Conservation (phyloP, 2,329 filamentous ascomycete species). For the Fusarium sp. region DNA sequence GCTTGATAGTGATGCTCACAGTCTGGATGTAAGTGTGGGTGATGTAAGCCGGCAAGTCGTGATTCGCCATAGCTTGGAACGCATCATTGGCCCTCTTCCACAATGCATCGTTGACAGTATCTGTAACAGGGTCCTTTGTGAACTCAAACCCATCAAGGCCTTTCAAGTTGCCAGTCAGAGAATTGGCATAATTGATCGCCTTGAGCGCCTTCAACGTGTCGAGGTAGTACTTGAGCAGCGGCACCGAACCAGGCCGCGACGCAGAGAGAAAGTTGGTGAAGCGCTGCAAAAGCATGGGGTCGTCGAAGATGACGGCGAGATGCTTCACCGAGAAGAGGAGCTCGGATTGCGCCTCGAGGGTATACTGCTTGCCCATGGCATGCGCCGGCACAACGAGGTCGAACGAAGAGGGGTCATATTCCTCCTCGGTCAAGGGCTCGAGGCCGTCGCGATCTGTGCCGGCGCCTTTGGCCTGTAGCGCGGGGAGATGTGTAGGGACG, state of each 20-base stretch:
- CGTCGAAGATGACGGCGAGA: slow-evolving; percentile 72
- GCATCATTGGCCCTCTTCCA: slow-evolving; percentile 73
- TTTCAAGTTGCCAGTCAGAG: slow-evolving; percentile 71
- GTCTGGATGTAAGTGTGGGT: slow-evolving; percentile 76
- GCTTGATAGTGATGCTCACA: slow-evolving; percentile 76
- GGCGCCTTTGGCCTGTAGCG: slow-evolving; percentile 35
- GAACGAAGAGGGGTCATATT: slow-evolving; percentile 43
- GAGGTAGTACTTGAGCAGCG: slow-evolving; percentile 77
- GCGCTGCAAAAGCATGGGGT: slow-evolving; percentile 70
- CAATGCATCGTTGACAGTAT: slow-evolving; percentile 69
- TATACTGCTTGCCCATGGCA: slow-evolving; percentile 54
- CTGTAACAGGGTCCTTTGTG: slow-evolving; percentile 61
- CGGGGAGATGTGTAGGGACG: slow-evolving; percentile 29
- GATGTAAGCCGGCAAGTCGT: slow-evolving; percentile 79
- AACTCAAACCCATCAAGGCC: slow-evolving; percentile 68
- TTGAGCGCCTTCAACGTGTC: slow-evolving; percentile 78
- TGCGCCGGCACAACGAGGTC: slow-evolving; percentile 42
- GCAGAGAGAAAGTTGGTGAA: slow-evolving; percentile 76
- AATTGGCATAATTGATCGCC: slow-evolving; percentile 78
- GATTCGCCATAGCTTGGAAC: slow-evolving; percentile 72
- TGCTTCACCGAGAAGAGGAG: slow-evolving; percentile 75
- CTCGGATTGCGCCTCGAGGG: slow-evolving; percentile 73
- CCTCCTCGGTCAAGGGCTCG: slow-evolving; percentile 40
- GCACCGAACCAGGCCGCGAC: slow-evolving; percentile 71
- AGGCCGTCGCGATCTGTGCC: slow-evolving; percentile 37